Evolutionary conservation across 805 yeast genomes (phyloP), one percentile per base, ranked within the genome.

Genomic region (Isabelozyma rhagii): DNA sequence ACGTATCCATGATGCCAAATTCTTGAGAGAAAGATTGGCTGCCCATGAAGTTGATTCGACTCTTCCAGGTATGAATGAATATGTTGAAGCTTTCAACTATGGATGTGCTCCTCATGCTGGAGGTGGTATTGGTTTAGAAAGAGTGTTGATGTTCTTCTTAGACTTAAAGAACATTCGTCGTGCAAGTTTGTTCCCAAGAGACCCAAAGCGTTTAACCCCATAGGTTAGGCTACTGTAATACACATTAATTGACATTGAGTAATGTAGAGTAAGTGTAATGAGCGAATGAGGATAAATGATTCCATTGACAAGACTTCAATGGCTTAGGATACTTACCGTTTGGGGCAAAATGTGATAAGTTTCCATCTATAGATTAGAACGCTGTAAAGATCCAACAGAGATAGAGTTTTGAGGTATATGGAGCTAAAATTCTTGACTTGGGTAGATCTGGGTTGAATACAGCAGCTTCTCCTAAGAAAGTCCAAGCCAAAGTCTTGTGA

Each of bases 41-140:
- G 87, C 79, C 39, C 96, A 87, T 63, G 98, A 82, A 27, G 83
- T 94, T 49, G 89, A 89, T 66, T 89, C 96, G 51, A 74, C 75
- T 51, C 80, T 81, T 52, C 88, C 89, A 34, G 99, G 98, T 56
- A 75, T 93, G 60, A 80, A 80, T 66, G 98, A 94, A 67, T 94
- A 94, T 74, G 85, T 89, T 51, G 93, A 93, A 55, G 96, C 97
- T 14, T 94, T 94, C 78, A 75, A 82, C 44, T 93, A 86, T 67
- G 99, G 98, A 15, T 93, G 97, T 79, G 87, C 97, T 55, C 99
- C 99, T 45, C 99, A 94, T 64, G 99, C 97, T 36, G 99, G 99
- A 69, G 99, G 99, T 77, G 99, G 99, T 73, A 94, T 94, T 68
- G 99, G 99, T 64, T 77, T 94, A 58, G 99, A 94, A 77, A 89